phyloP scores from a whole-genome alignment of 148 eudicot species.

The Vaccinium macrocarpon region DNA sequence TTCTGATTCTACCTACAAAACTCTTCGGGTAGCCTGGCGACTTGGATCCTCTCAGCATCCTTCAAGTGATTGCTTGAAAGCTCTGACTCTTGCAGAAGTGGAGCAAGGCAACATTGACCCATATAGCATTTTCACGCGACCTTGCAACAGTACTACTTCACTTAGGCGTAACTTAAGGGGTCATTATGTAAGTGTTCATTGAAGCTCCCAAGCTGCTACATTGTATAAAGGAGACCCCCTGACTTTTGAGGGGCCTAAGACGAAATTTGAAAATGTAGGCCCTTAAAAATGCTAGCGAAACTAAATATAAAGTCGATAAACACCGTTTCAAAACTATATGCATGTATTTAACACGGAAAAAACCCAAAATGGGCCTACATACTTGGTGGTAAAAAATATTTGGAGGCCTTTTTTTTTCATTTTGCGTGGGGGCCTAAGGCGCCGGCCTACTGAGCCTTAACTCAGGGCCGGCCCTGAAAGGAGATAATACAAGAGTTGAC shows the following conservation, averaged over 20 bases:
- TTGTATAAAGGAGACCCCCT: background rate
- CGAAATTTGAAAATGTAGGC: too few relatives aligned
- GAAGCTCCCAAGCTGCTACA: background rate
- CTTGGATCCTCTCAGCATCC: constrained; percentile 72
- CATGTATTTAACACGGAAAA: too few relatives aligned
- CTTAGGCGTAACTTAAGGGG: constrained; percentile 53
- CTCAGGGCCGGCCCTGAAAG: too few relatives aligned
- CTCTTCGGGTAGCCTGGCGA: constrained; percentile 54
- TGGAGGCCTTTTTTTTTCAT: too few relatives aligned
- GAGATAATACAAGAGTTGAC: background rate
- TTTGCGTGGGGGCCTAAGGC: too few relatives aligned
- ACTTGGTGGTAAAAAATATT: too few relatives aligned
- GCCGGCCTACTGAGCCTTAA: too few relatives aligned
- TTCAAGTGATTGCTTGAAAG: constrained; percentile 44
- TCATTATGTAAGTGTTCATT: constrained; percentile 63
- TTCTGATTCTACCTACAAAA: constrained; percentile 73
- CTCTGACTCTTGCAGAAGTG: constrained; percentile 46
- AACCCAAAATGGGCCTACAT: too few relatives aligned
- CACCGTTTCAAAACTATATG: too few relatives aligned
- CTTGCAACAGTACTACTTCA: constrained; percentile 52
- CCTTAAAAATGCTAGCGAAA: too few relatives aligned
- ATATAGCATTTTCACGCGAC: constrained; percentile 72
- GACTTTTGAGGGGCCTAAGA: too few relatives aligned
- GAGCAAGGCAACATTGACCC: constrained; percentile 89
- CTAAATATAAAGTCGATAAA: too few relatives aligned